Percentiles rank a stretch among this genome's conserved stretches.
These are phyloP conservation scores for Aspergillus ochraceus DNA, from an alignment of 2,329 filamentous ascomycete genomes.

Conservation along the genomic window DNA sequence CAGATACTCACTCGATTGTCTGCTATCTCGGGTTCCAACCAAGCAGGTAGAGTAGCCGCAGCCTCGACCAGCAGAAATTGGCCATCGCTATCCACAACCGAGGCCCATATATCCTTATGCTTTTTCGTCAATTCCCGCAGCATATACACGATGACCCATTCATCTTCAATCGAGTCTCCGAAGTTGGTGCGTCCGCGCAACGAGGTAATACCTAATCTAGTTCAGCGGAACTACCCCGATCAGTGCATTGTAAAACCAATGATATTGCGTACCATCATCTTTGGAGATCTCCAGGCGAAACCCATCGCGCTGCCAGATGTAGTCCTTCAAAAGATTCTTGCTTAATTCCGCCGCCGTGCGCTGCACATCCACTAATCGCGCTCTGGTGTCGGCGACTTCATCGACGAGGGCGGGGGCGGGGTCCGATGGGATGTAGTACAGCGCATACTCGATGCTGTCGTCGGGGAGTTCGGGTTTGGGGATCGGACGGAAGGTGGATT, in stretches of 20 bases:
- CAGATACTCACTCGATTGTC: conserved; percentile 62
- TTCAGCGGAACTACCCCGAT: conserved; percentile 3
- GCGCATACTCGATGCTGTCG: conserved; percentile 80
- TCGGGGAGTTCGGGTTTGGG: conserved; percentile 69
- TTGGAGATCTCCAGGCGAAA: conserved; percentile 67
- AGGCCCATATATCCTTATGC: conserved; percentile 75
- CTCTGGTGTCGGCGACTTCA: conserved; percentile 53
- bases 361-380: conserved; percentile 69
- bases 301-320: conserved; percentile 90
- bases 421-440: conserved; percentile 67
- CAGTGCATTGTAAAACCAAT: not conserved
- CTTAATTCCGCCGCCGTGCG: conserved; percentile 66
- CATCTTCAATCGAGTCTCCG: conserved; percentile 92
- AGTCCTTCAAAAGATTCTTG: conserved; percentile 69
- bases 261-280: conserved; percentile 57
- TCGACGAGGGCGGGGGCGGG: conserved; percentile 55
- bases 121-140: conserved; percentile 75
- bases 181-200: conserved; percentile 80
- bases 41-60: conserved; percentile 79
- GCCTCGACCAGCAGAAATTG: conserved; percentile 95
- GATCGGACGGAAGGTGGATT: conserved; percentile 64
- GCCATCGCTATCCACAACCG: conserved; percentile 83
- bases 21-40: conserved; percentile 89
- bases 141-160: conserved; percentile 94
- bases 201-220: conserved; percentile 49